Evolutionary conservation across 2,329 filamentous ascomycete genomes (phyloP), one percentile per base, ranked within the genome.

Genomic region (Fusarium foetens): DNA sequence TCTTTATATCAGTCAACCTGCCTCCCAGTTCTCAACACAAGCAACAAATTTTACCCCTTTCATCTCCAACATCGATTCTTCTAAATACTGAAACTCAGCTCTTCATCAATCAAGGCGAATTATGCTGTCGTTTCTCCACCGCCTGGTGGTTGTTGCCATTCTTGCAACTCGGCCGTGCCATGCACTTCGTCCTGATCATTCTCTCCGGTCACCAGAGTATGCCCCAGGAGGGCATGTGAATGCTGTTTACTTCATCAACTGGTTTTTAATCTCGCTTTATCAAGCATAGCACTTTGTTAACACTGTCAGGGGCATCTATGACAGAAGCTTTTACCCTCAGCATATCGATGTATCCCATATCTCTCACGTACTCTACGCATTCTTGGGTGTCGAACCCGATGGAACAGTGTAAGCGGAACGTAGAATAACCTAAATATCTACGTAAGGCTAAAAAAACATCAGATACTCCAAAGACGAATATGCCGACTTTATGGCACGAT

Each of bases 331-430:
- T 81, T 49, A 88, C 27, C 66, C 70, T 38, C 67, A 71, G 49
- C 53, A 73, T 43, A 58, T 73, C 21, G 43, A 59, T 17, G 61
- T 52, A 31, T 63, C 70, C 23, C 87, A 94, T 70, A 83, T 97
- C 57, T 95, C 92, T 1, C 93, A 96, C 75, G 85, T 97, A 4
- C 86, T 97, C 5, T 97, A 89, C 77, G 88, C 94, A 5, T 97
- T 97, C 81, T 92, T 93, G 76, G 95, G 97, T 77, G 81, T 97
- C 23, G 84, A 85, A 13, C 79, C 88, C 1, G 88, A 92, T 58
- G 94, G 94, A 38, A 92, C 93, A 75, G 92, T 95, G 82, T 92
- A 86, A 77, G 86, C 80, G 19, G 3, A 17, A 21, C 16, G 5
- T 25, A 21, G 29, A 19, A 19, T 23, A 7, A 13, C 4, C 11